Evolutionary conservation across 805 yeast species (phyloP), one percentile per base, ranked within the genome.

Genomic region (Pichia deserticola): DNA sequence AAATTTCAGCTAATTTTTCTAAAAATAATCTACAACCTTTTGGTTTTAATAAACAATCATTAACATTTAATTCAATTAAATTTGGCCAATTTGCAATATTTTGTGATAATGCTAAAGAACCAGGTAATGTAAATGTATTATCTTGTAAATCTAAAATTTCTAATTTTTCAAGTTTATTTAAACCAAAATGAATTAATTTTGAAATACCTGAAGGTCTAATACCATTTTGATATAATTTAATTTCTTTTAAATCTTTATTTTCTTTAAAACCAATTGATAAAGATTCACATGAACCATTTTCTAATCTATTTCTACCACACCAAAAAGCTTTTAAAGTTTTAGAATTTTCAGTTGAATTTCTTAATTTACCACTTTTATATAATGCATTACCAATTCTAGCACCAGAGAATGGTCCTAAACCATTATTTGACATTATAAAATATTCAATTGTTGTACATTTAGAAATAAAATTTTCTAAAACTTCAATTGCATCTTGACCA

Each of bases 391-490:
- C 99, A 54, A 93, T 86, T 65, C 96, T 79, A 50, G 92, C 84
- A 60, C 99, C 99, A 0, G 98, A 96, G 65, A 86, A 86, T 29
- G 99, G 99, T 36, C 99, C 99, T 81, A 93, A 84, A 49, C 99
- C 99, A 66, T 93, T 93, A 70, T 93, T 93, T 43, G 97, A 84
- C 54, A 93, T 74, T 57, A 88, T 82, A 66, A 93, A 77, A 64
- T 93, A 97, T 67, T 87, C 85, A 49, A 93, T 70, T 29, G 95
- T 81, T 15, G 79, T 76, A 36, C 92, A 95, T 58, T 83, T 75
- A 11, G 86, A 71, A 51, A 93, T 73, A 60, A 83, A 89, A 30
- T 73, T 75, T 64, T 93, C 96, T 49, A 93, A 75, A 8, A 93
- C 95, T 51, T 85, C 96, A 54, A 93, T 88, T 28, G 98, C 86